phyloP scores from a whole-genome alignment of 73 alveolate genomes.

The Paramecium caudatum region DNA sequence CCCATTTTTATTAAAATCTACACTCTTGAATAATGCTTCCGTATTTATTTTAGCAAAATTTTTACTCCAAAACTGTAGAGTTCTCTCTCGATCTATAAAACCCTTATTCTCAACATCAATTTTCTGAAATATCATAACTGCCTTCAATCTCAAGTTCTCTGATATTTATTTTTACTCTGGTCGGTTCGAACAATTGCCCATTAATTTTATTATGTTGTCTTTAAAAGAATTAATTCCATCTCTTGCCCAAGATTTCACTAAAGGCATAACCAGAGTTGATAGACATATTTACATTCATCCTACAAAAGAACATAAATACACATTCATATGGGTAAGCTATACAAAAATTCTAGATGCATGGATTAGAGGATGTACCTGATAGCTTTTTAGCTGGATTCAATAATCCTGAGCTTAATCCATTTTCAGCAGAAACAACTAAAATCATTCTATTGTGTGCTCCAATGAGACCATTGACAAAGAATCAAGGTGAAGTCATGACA shows the following conservation, averaged over 20 bases:
- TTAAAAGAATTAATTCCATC: constrained; percentile 45
- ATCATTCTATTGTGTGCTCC: constrained; percentile 73
- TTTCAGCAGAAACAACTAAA: constrained; percentile 56
- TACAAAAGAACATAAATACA: constrained; percentile 37
- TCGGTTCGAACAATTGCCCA: constrained; percentile 49
- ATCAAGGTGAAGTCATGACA: constrained; percentile 58
- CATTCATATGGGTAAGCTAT: constrained; percentile 32
- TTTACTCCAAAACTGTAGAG: constrained; percentile 58
- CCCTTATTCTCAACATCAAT: constrained; percentile 36
- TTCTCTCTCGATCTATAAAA: constrained; percentile 29
- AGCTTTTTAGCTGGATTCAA: constrained; percentile 30
- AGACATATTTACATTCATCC: constrained; percentile 34
- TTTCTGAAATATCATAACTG: constrained; percentile 30
- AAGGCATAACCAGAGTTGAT: constrained; percentile 20
- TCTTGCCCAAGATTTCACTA: neutral
- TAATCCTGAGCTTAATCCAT: constrained; percentile 46
- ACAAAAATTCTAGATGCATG: constrained; percentile 45
- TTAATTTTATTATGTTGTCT: constrained; percentile 47
- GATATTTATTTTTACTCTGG: constrained; percentile 5
- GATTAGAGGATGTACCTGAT: constrained; percentile 65
- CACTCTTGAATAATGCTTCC: constrained; percentile 64
- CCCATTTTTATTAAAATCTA: constrained; percentile 72
- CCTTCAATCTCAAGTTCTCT: constrained; percentile 4
- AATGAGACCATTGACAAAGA: constrained; percentile 65
- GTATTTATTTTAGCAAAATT: constrained; percentile 73